Evolutionary conservation across 1,139 yeast species (phyloP).

Genomic region (Pneumocystis wakefieldiae): DNA sequence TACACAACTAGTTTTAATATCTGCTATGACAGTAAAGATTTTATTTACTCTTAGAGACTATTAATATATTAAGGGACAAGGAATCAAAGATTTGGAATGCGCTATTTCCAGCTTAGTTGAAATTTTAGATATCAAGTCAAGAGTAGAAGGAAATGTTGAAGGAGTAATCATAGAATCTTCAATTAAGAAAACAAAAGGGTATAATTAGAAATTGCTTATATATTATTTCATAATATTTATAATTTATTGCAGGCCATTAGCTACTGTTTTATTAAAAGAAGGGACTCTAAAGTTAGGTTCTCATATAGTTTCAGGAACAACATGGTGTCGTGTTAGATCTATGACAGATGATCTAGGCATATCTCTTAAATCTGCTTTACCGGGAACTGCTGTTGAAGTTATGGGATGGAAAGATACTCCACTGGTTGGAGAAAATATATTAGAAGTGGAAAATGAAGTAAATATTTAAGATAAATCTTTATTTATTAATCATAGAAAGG

Average conservation of each 20-base stretch:
- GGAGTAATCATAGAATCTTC: slow-evolving; percentile 88
- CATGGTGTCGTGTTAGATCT: slow-evolving; percentile 76
- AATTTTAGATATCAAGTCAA: slow-evolving; percentile 62
- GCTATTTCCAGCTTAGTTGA: slow-evolving; percentile 78
- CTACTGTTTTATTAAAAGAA: slow-evolving; percentile 68
- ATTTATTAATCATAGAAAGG: slow-evolving; percentile 7
- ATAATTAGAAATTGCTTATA: not conserved
- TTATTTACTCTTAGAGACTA: slow-evolving; percentile 21
- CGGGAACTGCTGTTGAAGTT: slow-evolving; percentile 82
- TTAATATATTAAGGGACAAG: slow-evolving; percentile 31
- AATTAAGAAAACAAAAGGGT: slow-evolving; percentile 66
- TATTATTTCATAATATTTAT: not conserved
- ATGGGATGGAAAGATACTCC: slow-evolving; percentile 94
- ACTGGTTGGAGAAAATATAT: slow-evolving; percentile 72
- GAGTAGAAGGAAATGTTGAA: slow-evolving; percentile 37
- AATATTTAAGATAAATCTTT: slow-evolving; percentile 37
- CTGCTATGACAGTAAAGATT: slow-evolving; percentile 47
- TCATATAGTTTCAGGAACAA: slow-evolving; percentile 65
- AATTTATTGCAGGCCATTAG: slow-evolving; percentile 34
- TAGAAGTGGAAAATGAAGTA: slow-evolving; percentile 62
- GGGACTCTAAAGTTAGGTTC: slow-evolving; percentile 63
- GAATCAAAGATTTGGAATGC: slow-evolving; percentile 81
- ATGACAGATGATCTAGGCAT: slow-evolving; percentile 65
- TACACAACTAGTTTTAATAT: slow-evolving; percentile 72
- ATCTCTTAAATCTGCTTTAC: slow-evolving; percentile 50